Base-by-base conservation (phyloP, 73 alveolate species). In the Urostyla sp. region DNA sequence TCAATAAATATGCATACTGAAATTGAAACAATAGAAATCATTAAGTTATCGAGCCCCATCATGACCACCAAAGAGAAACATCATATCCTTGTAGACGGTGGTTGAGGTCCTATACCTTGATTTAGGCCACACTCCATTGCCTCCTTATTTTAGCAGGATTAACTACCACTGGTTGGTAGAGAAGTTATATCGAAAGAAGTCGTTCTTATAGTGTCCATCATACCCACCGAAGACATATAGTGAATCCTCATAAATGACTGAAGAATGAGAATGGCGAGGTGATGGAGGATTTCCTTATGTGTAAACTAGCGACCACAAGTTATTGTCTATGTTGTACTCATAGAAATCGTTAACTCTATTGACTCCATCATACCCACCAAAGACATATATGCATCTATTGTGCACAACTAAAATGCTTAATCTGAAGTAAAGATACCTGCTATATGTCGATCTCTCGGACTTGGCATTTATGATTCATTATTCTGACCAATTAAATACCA, bases 201-300 rank as follows among this genome's bases (percentile, higher is more conserved):
- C 99, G 79, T 95, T 93, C 61, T 91, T 72, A 91, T 98, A 96
- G 30, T 85, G 87, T 11, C 99, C 99, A 72, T 96, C 99, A 67
- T 95, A 96, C 54, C 99, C 99, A 21, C 98, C 99, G 66, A 95
- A 96, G 45, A 96, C 96, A 75, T 91, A 92, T 93, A 96, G 72
- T 32, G 92, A 76, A 74, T 91, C 95, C 44, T 96, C 97, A 66
- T 96, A 91, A 18, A 86, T 93, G 35, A 96, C 98, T 13, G 99
- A 98, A 45, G 98, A 93, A 48, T 91, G 97, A 58, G 92, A 91
- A 72, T 94, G 94, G 34, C 98, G 73, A 1, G 97, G 96, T 2
- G 97, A 67, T 0, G 98, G 98, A 16, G 90, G 90, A 45, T 16
- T 38, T 43, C 94, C 94, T 10, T 90, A 81, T 63, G 83, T 77